A percentile compares a stretch with the other conserved stretches of the same genome.
phyloP scores from a whole-genome alignment of 345 rosid species.

The Noccaea bulbosa region DNA sequence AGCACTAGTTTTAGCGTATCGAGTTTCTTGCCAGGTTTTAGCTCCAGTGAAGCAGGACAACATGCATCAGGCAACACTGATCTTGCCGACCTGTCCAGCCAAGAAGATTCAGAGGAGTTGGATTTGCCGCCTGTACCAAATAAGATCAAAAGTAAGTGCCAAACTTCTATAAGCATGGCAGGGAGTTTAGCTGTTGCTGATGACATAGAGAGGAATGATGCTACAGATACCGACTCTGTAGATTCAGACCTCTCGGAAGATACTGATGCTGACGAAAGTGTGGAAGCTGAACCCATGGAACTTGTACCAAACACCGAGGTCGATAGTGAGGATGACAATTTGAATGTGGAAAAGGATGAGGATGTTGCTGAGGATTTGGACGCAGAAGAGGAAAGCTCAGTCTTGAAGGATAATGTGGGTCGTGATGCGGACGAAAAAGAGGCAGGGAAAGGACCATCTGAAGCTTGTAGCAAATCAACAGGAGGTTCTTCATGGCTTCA shows the following conservation, averaged over 20 bases:
- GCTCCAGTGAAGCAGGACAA: conserved; percentile 43
- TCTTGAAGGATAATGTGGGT: conserved; percentile 34
- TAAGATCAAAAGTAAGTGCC: conserved; percentile 26
- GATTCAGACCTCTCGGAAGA: conserved; percentile 32
- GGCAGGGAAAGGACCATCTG: neutral
- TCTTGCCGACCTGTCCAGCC: neutral
- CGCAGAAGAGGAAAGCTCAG: conserved; percentile 25
- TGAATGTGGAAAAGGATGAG: conserved; percentile 24
- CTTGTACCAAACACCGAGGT: conserved; percentile 29
- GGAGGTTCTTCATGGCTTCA: conserved; percentile 82
- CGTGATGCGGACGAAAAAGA: conserved; percentile 30
- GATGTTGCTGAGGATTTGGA: conserved; percentile 26
- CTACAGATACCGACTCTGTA: conserved; percentile 7
- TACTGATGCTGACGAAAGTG: conserved; percentile 5
- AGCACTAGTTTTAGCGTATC: conserved; percentile 52
- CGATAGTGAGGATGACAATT: conserved; percentile 27
- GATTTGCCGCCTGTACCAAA: conserved; percentile 1
- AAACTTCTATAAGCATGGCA: conserved; percentile 39
- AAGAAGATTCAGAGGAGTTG: conserved; percentile 11
- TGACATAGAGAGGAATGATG: conserved; percentile 33
- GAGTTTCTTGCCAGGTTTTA: conserved; percentile 43
- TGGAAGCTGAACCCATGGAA: conserved; percentile 36
- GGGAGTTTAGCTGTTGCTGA: conserved; percentile 23
- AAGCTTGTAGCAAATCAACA: conserved; percentile 49
- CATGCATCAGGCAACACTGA: conserved; percentile 24